A percentile compares a stretch with the other conserved stretches of the same genome.
These are phyloP conservation scores for Aspergillus indologenus DNA, from an alignment of 495 filamentous ascomycete genomes.

Conservation along the genomic window DNA sequence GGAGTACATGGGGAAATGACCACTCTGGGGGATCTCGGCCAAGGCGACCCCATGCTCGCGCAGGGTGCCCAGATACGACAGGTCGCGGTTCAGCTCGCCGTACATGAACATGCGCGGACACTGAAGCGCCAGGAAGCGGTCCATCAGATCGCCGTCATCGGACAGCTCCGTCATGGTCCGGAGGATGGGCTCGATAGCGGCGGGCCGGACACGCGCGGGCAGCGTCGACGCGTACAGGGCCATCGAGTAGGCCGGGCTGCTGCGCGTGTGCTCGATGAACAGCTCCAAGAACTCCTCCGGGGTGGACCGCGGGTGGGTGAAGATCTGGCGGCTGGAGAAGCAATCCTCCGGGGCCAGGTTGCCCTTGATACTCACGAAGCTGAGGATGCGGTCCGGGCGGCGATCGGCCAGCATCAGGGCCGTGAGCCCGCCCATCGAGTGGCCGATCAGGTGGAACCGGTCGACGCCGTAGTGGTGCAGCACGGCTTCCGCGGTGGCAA, in stretches of 20 bases:
- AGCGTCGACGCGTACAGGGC: not conserved
- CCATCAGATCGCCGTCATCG: conserved; percentile 8
- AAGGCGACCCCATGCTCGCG: conserved; percentile 25
- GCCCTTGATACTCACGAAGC: conserved; percentile 2
- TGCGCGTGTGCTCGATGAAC: not conserved
- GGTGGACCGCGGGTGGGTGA: not conserved
- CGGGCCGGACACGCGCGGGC: not conserved
- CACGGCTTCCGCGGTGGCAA: not conserved
- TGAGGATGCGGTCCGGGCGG: not conserved
- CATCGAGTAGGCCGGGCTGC: not conserved
- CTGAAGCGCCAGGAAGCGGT: conserved; percentile 11
- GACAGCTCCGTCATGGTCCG: conserved; percentile 18
- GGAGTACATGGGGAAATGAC: conserved; percentile 36
- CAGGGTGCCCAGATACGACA: conserved; percentile 25
- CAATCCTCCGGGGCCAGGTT: conserved; percentile 1
- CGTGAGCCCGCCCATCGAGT: conserved; percentile 1
- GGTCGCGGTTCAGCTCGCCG: conserved; percentile 20
- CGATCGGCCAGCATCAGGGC: not conserved
- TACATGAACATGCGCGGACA: conserved; percentile 31
- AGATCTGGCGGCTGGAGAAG: not conserved
- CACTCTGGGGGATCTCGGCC: conserved; percentile 23
- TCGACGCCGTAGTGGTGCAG: not conserved
- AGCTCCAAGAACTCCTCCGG: not conserved
- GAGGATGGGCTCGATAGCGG: conserved; percentile 8
- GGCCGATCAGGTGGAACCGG: conserved; percentile 1